Evolutionary conservation across 2,329 filamentous ascomycete genomes (phyloP), one percentile per base, ranked within the genome.

Genomic region (Ustilaginoidea virens): DNA sequence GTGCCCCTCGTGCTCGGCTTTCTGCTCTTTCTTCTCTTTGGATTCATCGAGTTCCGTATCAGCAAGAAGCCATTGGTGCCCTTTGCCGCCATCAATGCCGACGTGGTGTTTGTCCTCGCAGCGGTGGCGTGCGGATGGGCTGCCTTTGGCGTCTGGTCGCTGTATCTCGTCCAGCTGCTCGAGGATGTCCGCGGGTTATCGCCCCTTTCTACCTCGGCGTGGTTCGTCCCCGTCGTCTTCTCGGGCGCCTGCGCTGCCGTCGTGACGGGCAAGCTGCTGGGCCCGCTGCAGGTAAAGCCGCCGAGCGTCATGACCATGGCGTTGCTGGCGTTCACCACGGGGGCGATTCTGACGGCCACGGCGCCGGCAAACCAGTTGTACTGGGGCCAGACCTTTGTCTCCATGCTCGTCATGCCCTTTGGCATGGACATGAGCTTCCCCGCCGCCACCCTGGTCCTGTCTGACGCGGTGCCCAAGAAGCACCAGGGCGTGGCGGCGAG

Each of bases 381-480:
- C 49, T 80, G 75, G 75, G 56, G 55, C 12, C 66, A 75, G 36
- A 57, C 63, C 0, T 80, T 80, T 41, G 58, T 74, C 7, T 58
- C 58, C 3, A 55, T 69, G 4, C 15, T 77, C 3, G 41, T 79
- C 25, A 69, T 68, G 48, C 63, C 69, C 0, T 73, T 64, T 39
- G 70, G 71, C 2, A 73, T 77, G 64, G 72, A 80, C 43, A 75
- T 77, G 60, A 68, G 60, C 2, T 75, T 75, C 39, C 74, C 74
- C 0, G 66, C 71, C 0, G 69, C 67, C 0, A 74, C 63, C 0
- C 43, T 78, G 9, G 60, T 78, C 17, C 52, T 80, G 7, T 68
- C 62, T 17, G 64, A 76, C 37, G 52, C 53, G 2, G 55, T 65
- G 0, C 44, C 52, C 9, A 54, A 51, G 31, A 48, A 57, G 23